Conservation (phyloP, 805 yeast species). For the Schizosaccharomyces octosporus region DNA sequence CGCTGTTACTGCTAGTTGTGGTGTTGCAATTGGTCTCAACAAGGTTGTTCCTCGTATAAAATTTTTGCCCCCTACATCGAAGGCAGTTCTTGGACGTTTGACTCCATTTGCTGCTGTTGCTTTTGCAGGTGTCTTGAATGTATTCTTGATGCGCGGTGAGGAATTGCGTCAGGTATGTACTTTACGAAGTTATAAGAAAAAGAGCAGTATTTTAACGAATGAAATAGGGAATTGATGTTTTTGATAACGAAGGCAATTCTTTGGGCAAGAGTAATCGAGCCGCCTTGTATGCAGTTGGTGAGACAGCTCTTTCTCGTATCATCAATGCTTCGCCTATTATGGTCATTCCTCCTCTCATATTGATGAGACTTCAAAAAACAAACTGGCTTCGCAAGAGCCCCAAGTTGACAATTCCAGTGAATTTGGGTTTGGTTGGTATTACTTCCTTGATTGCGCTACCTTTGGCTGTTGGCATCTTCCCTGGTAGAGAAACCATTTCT, state of each 20-base stretch:
- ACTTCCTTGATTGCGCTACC: conserved; percentile 80
- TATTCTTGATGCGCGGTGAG: conserved; percentile 87
- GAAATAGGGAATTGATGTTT: conserved; percentile 17
- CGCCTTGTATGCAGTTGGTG: conserved; percentile 82
- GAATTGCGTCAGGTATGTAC: conserved; percentile 34
- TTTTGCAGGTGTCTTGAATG: conserved; percentile 86
- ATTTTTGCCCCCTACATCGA: conserved; percentile 38
- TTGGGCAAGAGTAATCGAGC: conserved; percentile 60
- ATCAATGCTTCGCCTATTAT: conserved; percentile 91
- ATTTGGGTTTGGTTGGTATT: conserved; percentile 59
- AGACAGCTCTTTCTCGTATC: conserved; percentile 85
- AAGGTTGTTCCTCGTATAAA: conserved; percentile 70
- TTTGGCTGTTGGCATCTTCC: conserved; percentile 85
- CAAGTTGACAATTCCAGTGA: conserved; percentile 44
- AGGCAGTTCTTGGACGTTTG: conserved; percentile 50
- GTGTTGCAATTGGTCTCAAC: conserved; percentile 83
- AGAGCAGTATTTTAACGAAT: background rate
- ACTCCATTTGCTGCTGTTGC: conserved; percentile 98
- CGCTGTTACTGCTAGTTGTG: conserved; percentile 86
- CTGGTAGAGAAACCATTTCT: conserved; percentile 49
- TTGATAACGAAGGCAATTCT: conserved; percentile 14
- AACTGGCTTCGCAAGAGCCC: conserved; percentile 4
- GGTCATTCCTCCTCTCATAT: conserved; percentile 80
- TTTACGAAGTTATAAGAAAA: no score
- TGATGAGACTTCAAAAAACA: conserved; percentile 47